Percentiles rank a stretch among this genome's conserved stretches.
phyloP scores from a whole-genome alignment of 305 asterid species.

The Fraxinus dipetala region DNA sequence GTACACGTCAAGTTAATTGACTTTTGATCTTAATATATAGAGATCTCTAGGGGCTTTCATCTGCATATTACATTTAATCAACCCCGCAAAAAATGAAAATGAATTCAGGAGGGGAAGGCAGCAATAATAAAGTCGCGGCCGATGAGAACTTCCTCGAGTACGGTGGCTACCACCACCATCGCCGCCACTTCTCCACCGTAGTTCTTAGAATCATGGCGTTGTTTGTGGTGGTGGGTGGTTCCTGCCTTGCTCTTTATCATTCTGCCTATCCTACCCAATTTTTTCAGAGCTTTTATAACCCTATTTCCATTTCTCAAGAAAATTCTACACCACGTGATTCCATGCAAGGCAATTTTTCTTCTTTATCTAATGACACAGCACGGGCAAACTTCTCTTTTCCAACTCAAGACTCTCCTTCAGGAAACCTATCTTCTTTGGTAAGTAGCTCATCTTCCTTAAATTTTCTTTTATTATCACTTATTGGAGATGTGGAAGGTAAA shows the following conservation, averaged over 20 bases:
- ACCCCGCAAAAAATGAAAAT: conserved; percentile 12
- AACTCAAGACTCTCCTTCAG: neutral
- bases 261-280: conserved; percentile 31
- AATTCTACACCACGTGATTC: neutral
- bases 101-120: conserved; percentile 22
- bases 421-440: conserved; percentile 11
- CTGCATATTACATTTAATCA: neutral
- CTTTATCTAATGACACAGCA: conserved; percentile 5
- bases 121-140: conserved; percentile 11
- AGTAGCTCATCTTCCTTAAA: neutral
- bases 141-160: conserved; percentile 24
- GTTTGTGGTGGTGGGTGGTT: conserved; percentile 22
- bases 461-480: neutral
- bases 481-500: neutral
- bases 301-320: neutral
- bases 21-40: neutral
- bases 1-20: neutral
- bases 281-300: conserved; percentile 22
- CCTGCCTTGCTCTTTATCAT: conserved; percentile 33
- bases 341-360: conserved; percentile 7
- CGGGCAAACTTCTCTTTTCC: neutral
- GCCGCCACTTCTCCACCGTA: neutral
- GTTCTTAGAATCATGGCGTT: conserved; percentile 17
- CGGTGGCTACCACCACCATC: conserved; percentile 26
- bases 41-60: neutral